phyloP scores from a whole-genome alignment of 176 grass and related monocot genomes.

The Luzula sylvatica region DNA sequence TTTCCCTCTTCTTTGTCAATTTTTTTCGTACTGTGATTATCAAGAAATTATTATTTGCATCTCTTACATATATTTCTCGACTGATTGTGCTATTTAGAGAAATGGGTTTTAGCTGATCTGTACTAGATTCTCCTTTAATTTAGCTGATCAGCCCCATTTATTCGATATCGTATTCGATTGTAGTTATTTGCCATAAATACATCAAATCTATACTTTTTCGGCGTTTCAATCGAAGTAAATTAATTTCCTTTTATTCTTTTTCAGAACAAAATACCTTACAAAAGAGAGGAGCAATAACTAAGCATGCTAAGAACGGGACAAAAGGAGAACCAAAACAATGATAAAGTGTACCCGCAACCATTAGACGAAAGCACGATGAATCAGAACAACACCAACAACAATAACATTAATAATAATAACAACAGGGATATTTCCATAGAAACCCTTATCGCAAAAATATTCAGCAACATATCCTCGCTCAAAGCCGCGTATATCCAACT shows the following conservation, averaged over 20 bases:
- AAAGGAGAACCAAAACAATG: slow-evolving; percentile 75
- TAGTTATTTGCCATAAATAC: no score
- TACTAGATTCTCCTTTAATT: no score
- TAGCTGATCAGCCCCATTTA: no score
- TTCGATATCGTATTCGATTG: no score
- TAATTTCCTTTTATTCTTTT: background rate
- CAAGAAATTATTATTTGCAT: no score
- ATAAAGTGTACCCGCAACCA: slow-evolving; percentile 94
- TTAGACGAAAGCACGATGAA: slow-evolving; percentile 59
- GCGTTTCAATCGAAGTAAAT: background rate
- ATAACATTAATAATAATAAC: slow-evolving; percentile 25
- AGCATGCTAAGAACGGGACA: slow-evolving; percentile 38
- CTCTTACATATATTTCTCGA: no score
- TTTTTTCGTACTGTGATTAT: no score
- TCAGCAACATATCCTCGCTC: slow-evolving; percentile 88
- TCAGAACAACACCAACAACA: slow-evolving; percentile 37
- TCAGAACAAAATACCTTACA: background rate
- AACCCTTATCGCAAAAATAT: slow-evolving; percentile 56
- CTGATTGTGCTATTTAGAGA: no score
- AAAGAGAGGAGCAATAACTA: background rate
- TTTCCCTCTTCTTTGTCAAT: no score
- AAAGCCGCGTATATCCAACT: slow-evolving; percentile 87
- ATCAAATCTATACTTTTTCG: no score
- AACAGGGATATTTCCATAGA: slow-evolving; percentile 43
- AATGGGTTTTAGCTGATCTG: no score